Evolutionary conservation across 305 asterid species (phyloP), one percentile per base, ranked within the genome.

Genomic region (Solanum hybrid): DNA sequence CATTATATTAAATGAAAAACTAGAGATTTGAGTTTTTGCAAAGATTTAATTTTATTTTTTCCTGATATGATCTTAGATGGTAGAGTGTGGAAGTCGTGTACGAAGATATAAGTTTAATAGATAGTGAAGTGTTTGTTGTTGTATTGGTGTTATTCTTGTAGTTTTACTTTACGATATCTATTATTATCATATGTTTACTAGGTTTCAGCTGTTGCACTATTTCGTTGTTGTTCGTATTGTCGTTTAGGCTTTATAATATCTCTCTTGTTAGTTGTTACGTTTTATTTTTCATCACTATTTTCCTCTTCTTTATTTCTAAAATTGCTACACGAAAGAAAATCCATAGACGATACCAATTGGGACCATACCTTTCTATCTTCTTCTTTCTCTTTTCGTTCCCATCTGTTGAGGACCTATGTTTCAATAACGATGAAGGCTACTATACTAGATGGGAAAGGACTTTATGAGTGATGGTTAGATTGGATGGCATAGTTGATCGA

Each of bases 61-160:
- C 1, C n/a, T 7, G 0, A 7, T 61, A 22, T 22, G 5, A 61
- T 1, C 0, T 8, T 61, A 61, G 73, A 1, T 22, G 0, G 29
- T 0, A 67, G 14, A 8, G 29, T 9, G 74, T n/a, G 13, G 4
- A 67, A 22, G 11, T 67, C 6, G 13, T n/a, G 29, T n/a, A 67
- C 1, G 0, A 4, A 0, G 6, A 9, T n/a, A n/a, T 2, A 67
- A 64, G 28, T 5, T 61, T 61, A 61, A 5, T 67, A n/a, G 7
- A 22, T 67, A 4, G 3, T 67, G 29, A 22, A 67, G 28, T n/a
- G 6, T 67, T 67, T 22, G 13, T 10, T 10, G 28, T 20, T 67
- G 13, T 67, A 67, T 2, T n/a, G 2, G 74, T n/a, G 6, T 4
- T 67, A n/a, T 4, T 22, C 0, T 22, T 22, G 13, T 67, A 67